These are phyloP conservation scores for Actinidia chinensis DNA, from an alignment of 179 eudicot species.

Conservation along the genomic window DNA sequence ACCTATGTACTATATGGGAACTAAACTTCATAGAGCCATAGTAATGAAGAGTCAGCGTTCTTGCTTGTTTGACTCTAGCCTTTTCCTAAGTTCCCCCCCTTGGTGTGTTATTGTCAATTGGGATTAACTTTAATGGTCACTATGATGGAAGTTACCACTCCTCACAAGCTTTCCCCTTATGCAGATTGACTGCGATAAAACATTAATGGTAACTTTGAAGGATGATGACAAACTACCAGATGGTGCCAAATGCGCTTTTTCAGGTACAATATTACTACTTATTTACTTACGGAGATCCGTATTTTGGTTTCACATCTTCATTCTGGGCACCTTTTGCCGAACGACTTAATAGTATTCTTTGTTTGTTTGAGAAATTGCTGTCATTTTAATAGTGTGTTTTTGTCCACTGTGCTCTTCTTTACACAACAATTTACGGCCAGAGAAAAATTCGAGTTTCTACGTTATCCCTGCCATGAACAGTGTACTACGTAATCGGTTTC, in stretches of 20 bases:
- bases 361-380: background rate
- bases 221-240: slow-evolving; percentile 89
- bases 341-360: background rate
- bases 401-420: slow-evolving; percentile 94
- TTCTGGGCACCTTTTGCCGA: background rate
- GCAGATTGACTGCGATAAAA: slow-evolving; percentile 94
- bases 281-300: background rate
- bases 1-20: too few relatives aligned
- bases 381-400: slow-evolving; percentile 15
- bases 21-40: too few relatives aligned
- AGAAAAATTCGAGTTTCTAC: slow-evolving; percentile 89
- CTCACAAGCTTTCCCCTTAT: slow-evolving; percentile 20
- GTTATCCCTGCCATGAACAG: slow-evolving; percentile 83
- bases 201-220: slow-evolving; percentile 79
- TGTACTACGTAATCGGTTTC: slow-evolving; percentile 66
- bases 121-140: background rate
- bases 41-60: too few relatives aligned
- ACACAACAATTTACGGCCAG: slow-evolving; percentile 86
- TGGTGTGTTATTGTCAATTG: background rate
- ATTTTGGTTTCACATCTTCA: background rate
- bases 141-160: slow-evolving; percentile 3
- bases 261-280: slow-evolving; percentile 46
- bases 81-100: too few relatives aligned
- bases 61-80: too few relatives aligned
- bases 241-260: slow-evolving; percentile 78